Conservation (phyloP, 2,329 filamentous ascomycete genomes). For the Paraphaeosphaeria minitans region DNA sequence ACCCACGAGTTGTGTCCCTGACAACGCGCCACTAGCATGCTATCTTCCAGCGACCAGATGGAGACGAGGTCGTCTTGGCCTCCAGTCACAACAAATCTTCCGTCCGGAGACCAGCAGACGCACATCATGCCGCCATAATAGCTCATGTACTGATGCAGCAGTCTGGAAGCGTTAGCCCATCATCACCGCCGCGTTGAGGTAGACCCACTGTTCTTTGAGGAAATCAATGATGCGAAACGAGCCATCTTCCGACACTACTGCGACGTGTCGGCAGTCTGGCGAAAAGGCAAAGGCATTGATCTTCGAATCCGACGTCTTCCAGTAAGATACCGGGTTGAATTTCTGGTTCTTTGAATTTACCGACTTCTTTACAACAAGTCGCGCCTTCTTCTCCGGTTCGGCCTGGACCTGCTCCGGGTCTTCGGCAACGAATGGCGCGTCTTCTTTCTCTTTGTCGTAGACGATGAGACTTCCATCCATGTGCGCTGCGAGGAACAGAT, state of each 20-base stretch:
- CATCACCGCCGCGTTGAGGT: not conserved
- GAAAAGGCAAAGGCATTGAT: constrained; percentile 94
- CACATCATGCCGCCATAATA: constrained; percentile 94
- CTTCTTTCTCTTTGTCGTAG: constrained; percentile 97
- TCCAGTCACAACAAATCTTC: constrained; percentile 92
- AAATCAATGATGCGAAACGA: constrained; percentile 90
- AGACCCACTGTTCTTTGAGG: constrained; percentile 79
- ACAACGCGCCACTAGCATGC: constrained; percentile 84
- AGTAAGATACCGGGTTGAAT: constrained; percentile 86
- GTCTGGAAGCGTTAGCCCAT: constrained; percentile 53
- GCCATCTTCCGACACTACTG: constrained; percentile 90
- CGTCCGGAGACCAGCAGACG: constrained; percentile 97
- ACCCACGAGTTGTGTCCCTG: constrained; percentile 98
- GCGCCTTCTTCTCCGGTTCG: constrained; percentile 45
- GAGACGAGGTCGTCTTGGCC: constrained; percentile 95
- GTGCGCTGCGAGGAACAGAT: constrained; percentile 87
- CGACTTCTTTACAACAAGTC: constrained; percentile 81
- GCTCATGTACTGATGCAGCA: constrained; percentile 84
- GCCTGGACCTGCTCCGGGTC: constrained; percentile 48
- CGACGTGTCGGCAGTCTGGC: constrained; percentile 83
- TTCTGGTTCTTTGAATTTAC: constrained; percentile 94
- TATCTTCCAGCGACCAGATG: constrained; percentile 90
- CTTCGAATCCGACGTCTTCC: constrained; percentile 89
- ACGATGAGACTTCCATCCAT: constrained; percentile 90
- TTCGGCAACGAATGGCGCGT: constrained; percentile 77